Evolutionary conservation across 768 basidiomycete species (phyloP), one percentile per base, ranked within the genome.

Genomic region (Galerina marginata): DNA sequence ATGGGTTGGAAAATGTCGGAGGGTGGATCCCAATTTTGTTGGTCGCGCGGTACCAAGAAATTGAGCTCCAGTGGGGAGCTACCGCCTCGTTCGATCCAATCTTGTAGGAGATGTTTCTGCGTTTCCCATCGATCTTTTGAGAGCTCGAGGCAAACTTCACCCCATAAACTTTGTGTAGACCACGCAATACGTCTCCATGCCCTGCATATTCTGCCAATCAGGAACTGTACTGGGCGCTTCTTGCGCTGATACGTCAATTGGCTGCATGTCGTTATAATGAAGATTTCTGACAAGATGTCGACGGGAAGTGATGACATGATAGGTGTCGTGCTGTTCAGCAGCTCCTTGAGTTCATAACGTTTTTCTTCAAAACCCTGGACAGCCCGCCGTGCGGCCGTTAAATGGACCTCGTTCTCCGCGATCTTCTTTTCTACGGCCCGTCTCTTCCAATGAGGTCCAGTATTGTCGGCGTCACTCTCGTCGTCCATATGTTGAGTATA

Each of bases 231-330:
- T 3, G 51, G 51, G 5, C n/a, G 9, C 9, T 10, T 6, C 9
- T n/a, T 15, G 20, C 6, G 4, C 5, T 15, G 37, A 15, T 4
- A 15, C 14, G 12, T 12, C 11, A 7, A 33, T 33, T 26, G 12
- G 6, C 4, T 37, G 15, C 51, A 40, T 16, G 9, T 20, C 12
- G 25, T 10, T 33, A 37, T 25, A 12, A 53, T 9, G 23, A 59
- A 53, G 3, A 53, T 59, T 37, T 59, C 50, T 3, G 50, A 52
- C 4, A 59, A 5, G 1, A 59, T 25, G 37, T 59, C 58, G n/a
- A 14, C 5, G 6, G 50, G 44, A 7, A 59, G 51, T 15, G 43
- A 25, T 5, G 50, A 39, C 36, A 46, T 52, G 36, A 52, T 45
- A 7, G n/a, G 26, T 20, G 40, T 29, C 9, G 43, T 47, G 36